Evolutionary conservation across 345 rosid species (phyloP).

Genomic region (Camelina sativa): DNA sequence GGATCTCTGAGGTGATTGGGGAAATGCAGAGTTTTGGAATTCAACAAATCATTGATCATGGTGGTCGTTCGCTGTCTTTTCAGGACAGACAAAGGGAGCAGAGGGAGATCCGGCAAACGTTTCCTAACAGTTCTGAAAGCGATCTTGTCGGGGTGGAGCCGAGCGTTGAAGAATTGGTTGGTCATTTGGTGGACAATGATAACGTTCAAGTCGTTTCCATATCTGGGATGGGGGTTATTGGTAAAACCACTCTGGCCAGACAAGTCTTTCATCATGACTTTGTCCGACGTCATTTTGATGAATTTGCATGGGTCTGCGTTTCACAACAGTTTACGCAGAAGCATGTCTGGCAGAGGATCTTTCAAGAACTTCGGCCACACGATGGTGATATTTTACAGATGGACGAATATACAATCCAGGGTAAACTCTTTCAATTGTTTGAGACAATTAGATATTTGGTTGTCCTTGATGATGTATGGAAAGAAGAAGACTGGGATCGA

Average conservation of each 20-base stretch:
- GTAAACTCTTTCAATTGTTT: slow-evolving; percentile 23
- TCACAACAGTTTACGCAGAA: slow-evolving; percentile 37
- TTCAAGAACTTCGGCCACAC: slow-evolving; percentile 29
- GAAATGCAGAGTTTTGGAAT: slow-evolving; percentile 43
- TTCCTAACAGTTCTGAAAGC: slow-evolving; percentile 31
- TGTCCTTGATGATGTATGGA: slow-evolving; percentile 55
- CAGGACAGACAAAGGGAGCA: slow-evolving; percentile 12
- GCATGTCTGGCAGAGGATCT: slow-evolving; percentile 44
- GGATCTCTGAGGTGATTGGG: slow-evolving; percentile 30
- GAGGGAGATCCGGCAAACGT: slow-evolving; percentile 17
- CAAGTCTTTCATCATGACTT: slow-evolving; percentile 30
- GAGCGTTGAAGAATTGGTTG: slow-evolving; percentile 26
- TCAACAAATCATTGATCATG: neutral
- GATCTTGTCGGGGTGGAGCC: slow-evolving; percentile 49
- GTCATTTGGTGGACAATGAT: slow-evolving; percentile 1
- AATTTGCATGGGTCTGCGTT: slow-evolving; percentile 47
- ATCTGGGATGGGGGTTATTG: slow-evolving; percentile 59
- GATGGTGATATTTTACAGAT: neutral
- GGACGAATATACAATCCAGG: slow-evolving; percentile 25
- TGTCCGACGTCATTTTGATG: slow-evolving; percentile 34
- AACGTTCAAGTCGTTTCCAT: slow-evolving; percentile 38
- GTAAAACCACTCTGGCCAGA: slow-evolving; percentile 53
- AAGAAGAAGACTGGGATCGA: slow-evolving; percentile 39
- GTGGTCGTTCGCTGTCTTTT: neutral
- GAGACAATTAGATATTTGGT: slow-evolving; percentile 41